These are phyloP conservation scores for Lathyrus tuberosus DNA, from an alignment of 306 rosid genomes.

Conservation along the genomic window DNA sequence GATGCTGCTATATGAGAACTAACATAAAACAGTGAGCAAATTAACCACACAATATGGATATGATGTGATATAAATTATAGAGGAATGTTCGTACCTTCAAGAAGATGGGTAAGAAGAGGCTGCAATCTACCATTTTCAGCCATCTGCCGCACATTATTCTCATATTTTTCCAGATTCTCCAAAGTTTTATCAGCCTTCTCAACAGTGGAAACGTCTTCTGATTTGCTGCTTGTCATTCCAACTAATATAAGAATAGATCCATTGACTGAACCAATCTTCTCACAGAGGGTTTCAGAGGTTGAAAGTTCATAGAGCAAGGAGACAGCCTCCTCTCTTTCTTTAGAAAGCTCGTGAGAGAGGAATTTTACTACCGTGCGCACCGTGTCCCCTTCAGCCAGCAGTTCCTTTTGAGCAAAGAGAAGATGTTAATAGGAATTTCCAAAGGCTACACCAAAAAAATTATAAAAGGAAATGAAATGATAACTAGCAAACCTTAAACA, in stretches of 20 bases:
- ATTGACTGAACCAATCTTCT: constrained; percentile 87
- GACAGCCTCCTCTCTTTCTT: constrained; percentile 94
- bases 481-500: constrained; percentile 45
- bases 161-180: constrained; percentile 82
- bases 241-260: constrained; percentile 96
- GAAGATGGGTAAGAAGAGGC: constrained; percentile 86
- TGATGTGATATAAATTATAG: constrained; percentile 12
- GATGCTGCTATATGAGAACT: constrained; percentile 22
- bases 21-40: constrained; percentile 16
- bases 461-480: constrained; percentile 38
- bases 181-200: constrained; percentile 79
- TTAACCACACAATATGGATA: background rate
- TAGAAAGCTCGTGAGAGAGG: constrained; percentile 74
- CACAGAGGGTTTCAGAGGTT: constrained; percentile 77
- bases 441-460: constrained; percentile 26
- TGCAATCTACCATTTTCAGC: constrained; percentile 88
- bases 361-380: constrained; percentile 87
- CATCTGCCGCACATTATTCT: constrained; percentile 91
- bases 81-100: constrained; percentile 67
- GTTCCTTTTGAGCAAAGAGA: constrained; percentile 63
- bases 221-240: constrained; percentile 94
- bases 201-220: constrained; percentile 76
- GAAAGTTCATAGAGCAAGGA: constrained; percentile 93
- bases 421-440: constrained; percentile 39
- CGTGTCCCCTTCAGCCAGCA: constrained; percentile 89